These are phyloP conservation scores for Boletus smithii DNA, from an alignment of 1,284 basidiomycete genomes.

Conservation along the genomic window DNA sequence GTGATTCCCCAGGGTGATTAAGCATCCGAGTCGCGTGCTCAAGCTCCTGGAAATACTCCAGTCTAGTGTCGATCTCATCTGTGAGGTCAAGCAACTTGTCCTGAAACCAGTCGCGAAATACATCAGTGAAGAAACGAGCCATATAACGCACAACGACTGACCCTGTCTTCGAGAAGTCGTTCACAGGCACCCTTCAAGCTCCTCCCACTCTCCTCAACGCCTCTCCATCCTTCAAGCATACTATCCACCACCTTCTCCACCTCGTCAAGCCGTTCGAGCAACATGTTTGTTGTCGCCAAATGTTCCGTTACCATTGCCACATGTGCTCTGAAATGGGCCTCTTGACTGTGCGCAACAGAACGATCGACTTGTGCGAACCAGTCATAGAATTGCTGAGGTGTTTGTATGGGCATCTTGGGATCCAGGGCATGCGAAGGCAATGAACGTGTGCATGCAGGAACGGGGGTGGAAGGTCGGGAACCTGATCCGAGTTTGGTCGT, in stretches of 20 bases:
- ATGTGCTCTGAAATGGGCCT: constrained; percentile 84
- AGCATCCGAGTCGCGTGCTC: constrained; percentile 88
- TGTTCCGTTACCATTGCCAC: constrained; percentile 71
- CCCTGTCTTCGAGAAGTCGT: constrained; percentile 81
- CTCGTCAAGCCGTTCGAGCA: constrained; percentile 67
- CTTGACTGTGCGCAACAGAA: constrained; percentile 86
- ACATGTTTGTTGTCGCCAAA: constrained; percentile 68
- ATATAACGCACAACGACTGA: constrained; percentile 32
- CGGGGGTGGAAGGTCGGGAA: constrained; percentile 38
- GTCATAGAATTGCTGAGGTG: constrained; percentile 92
- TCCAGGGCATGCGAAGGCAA: constrained; percentile 52
- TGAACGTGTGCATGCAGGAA: constrained; percentile 24
- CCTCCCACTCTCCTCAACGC: constrained; percentile 85
- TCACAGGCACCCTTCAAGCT: constrained; percentile 90
- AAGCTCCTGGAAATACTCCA: constrained; percentile 90
- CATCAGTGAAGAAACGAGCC: constrained; percentile 1
- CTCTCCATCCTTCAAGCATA: constrained; percentile 80
- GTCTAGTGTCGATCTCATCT: constrained; percentile 69
- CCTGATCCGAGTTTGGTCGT: constrained; percentile 32
- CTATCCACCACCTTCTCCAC: constrained; percentile 71
- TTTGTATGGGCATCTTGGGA: constrained; percentile 72
- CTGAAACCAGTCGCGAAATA: constrained; percentile 31
- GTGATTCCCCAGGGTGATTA: constrained; percentile 86
- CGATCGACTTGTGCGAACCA: constrained; percentile 87
- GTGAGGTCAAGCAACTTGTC: constrained; percentile 76